Base-by-base conservation (phyloP, 1,139 yeast genomes). In the Maudiozyma humilis region DNA sequence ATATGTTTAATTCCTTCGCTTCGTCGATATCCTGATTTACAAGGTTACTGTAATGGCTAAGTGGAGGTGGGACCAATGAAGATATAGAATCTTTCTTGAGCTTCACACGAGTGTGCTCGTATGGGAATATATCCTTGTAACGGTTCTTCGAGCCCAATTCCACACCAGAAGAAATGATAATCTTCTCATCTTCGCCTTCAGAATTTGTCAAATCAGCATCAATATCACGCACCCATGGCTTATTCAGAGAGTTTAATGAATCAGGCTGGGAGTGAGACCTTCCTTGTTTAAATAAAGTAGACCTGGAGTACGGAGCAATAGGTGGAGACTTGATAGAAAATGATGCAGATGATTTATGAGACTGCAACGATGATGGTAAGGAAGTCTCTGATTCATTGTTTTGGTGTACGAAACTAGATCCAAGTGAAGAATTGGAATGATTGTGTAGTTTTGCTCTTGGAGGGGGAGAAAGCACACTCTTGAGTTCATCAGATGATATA, bases 81-180 rank as follows among this genome's bases (percentile, higher is more conserved):
- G 44, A 41, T 1, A 47, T 20, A 4, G 53, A 53, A 13, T 41
- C 42, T 40, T 57, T 59, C 23, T 53, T 57, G 37, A 62, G 50
- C 40, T 50, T 72, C 15, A 86, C 95, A 47, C 95, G 66, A 5
- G 89, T 75, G 56, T 82, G 86, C 53, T 83, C 91, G 61, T 76
- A 86, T 7, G 93, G 81, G 60, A 83, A 80, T 38, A 86, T 82
- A 59, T 85, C 89, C 55, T 82, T 79, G 65, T 86, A 86, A 39
- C 95, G 64, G 62, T 86, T 86, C 57, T 85, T 79, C 49, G 69
- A 69, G 14, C 94, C 93, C 47, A 73, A 72, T 60, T 85, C 94
- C 43, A 85, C 76, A 2, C 94, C 95, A 23, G 78, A 76, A 1
- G 84, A 80, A 25, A 80, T 68, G 31, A 71, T 63, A 51, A 73